A percentile compares a stretch with the other conserved stretches of the same genome.
Evolutionary conservation across 371 early-diverging fungal species (phyloP).

Genomic region (Syncephalastrum racemosum): DNA sequence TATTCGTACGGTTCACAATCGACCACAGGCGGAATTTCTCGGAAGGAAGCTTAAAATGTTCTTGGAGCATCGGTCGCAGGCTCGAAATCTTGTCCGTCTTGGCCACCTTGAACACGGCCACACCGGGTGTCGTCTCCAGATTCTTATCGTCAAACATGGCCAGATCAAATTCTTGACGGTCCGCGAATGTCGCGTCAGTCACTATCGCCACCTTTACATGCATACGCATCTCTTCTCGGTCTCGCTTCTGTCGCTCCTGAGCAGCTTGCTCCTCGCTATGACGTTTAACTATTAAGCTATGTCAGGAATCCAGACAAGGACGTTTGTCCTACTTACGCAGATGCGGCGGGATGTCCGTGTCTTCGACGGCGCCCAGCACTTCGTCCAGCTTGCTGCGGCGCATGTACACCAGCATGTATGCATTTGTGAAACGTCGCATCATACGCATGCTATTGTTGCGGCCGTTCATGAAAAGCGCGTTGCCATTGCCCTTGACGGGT

Average conservation of each 20-base stretch:
- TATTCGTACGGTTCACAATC: constrained; percentile 79
- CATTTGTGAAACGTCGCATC: constrained; percentile 83
- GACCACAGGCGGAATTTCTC: constrained; percentile 83
- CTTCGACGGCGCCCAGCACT: constrained; percentile 66
- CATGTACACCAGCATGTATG: constrained; percentile 96
- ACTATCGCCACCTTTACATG: constrained; percentile 68
- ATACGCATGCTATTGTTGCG: constrained; percentile 21
- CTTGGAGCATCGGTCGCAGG: constrained; percentile 56
- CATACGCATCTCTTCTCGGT: constrained; percentile 71
- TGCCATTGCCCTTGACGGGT: constrained; percentile 41
- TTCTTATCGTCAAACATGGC: constrained; percentile 64
- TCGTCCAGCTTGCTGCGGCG: constrained; percentile 69
- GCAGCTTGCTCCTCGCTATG: constrained; percentile 61
- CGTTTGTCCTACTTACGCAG: constrained; percentile 38
- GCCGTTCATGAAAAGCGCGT: constrained; percentile 24
- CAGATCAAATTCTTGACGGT: constrained; percentile 84
- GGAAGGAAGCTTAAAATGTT: constrained; percentile 46
- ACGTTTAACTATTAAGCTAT: constrained; percentile 43
- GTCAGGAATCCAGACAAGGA: constrained; percentile 4
- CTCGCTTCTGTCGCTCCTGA: constrained; percentile 57
- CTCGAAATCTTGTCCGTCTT: constrained; percentile 58
- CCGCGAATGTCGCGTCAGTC: constrained; percentile 59
- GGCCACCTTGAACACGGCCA: constrained; percentile 48
- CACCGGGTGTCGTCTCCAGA: constrained; percentile 29
- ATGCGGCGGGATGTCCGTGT: constrained; percentile 76